Evolutionary conservation across 2,329 filamentous ascomycete genomes (phyloP).

Genomic region (Mariannaea sp.): DNA sequence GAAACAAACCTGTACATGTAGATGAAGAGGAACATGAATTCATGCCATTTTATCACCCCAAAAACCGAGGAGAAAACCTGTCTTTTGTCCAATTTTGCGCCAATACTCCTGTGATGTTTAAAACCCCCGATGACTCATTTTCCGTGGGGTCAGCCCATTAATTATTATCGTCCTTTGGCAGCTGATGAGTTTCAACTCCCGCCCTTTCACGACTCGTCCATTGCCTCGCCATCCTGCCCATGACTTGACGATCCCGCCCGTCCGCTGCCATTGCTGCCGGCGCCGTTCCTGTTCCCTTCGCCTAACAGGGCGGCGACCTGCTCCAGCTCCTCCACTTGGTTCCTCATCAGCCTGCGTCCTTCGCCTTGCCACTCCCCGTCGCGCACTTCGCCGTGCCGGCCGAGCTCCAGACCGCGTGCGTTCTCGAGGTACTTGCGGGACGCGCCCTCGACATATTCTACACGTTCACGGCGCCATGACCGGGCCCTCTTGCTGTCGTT

Average conservation of each 20-base stretch:
- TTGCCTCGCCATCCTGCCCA: constrained; percentile 27
- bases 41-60: constrained; percentile 8
- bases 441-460: constrained; percentile 82
- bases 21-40: constrained; percentile 8
- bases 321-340: constrained; percentile 64
- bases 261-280: constrained; percentile 2
- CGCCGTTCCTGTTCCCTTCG: neutral
- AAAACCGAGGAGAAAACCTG: constrained; percentile 3
- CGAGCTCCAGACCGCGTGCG: constrained; percentile 69
- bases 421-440: constrained; percentile 77
- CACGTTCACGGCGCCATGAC: constrained; percentile 71
- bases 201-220: constrained; percentile 38
- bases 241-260: neutral
- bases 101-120: constrained; percentile 16
- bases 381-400: constrained; percentile 62
- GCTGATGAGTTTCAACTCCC: neutral
- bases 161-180: neutral
- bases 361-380: constrained; percentile 68
- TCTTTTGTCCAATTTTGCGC: constrained; percentile 23
- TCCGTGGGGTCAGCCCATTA: neutral
- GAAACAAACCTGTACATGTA: constrained; percentile 24
- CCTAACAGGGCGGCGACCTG: constrained; percentile 53
- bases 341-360: constrained; percentile 53
- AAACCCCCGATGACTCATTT: no score
- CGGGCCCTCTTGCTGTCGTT: constrained; percentile 46